These are phyloP conservation scores for Aschersonia sp. DNA, from an alignment of 2,329 filamentous ascomycete genomes.

Conservation along the genomic window DNA sequence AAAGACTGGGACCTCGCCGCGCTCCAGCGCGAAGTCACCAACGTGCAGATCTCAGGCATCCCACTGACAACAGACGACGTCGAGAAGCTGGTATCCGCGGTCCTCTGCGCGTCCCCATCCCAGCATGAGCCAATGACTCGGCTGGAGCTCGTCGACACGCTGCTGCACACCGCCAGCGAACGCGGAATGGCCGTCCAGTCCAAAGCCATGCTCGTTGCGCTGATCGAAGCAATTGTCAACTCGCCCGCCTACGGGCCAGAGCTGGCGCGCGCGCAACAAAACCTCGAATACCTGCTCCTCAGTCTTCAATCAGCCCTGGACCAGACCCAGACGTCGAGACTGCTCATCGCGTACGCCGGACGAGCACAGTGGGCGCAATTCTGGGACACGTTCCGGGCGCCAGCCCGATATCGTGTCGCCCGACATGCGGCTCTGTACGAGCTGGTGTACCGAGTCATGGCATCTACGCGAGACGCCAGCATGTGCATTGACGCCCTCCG, in stretches of 20 bases:
- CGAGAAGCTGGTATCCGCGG: conserved; percentile 20
- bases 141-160: conserved; percentile 23
- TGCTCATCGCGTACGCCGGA: conserved; percentile 31
- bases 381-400: conserved; percentile 45
- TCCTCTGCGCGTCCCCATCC: conserved; percentile 16
- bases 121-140: conserved; percentile 13
- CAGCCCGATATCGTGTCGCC: conserved; percentile 30
- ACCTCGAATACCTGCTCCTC: conserved; percentile 29
- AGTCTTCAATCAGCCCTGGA: conserved; percentile 23
- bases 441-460: conserved; percentile 34
- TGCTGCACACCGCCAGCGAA: conserved; percentile 30
- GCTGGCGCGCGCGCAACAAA: conserved; percentile 24
- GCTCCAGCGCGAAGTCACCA: conserved; percentile 16
- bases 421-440: conserved; percentile 41
- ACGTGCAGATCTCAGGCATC: conserved; percentile 24
- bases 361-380: conserved; percentile 39
- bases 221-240: conserved; percentile 25
- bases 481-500: conserved; percentile 33
- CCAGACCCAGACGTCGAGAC: conserved; percentile 20
- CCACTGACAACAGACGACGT: conserved; percentile 19
- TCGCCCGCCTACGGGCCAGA: conserved; percentile 15
- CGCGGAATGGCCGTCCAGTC: conserved; percentile 27
- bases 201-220: conserved; percentile 31
- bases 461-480: conserved; percentile 24
- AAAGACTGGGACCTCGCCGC: conserved; percentile 6